These are phyloP conservation scores for Magnaporthiopsis incrustans DNA, from an alignment of 2,329 filamentous ascomycete species.

Conservation along the genomic window DNA sequence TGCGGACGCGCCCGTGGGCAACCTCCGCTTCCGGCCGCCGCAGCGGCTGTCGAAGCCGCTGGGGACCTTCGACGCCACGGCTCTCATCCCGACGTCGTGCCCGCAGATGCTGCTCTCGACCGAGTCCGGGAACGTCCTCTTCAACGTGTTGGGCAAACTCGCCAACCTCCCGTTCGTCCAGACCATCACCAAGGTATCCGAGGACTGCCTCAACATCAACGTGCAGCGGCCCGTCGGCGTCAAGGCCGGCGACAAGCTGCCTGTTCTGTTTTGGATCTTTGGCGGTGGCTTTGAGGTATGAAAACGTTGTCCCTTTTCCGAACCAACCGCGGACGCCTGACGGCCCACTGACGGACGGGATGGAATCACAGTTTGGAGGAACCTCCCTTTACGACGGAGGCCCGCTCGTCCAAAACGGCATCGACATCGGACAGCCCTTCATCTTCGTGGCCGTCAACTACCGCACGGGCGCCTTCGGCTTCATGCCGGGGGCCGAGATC, in stretches of 20 bases:
- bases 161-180: constrained; percentile 52
- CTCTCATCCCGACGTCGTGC: constrained; percentile 48
- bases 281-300: constrained; percentile 54
- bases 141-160: constrained; percentile 39
- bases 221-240: constrained; percentile 52
- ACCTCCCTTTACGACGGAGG: constrained; percentile 44
- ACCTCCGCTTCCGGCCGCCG: constrained; percentile 62
- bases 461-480: constrained; percentile 66
- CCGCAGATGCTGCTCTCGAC: constrained; percentile 62
- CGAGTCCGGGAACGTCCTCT: constrained; percentile 28
- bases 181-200: constrained; percentile 41
- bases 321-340: too few species aligned
- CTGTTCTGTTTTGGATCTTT: constrained; percentile 65
- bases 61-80: constrained; percentile 54
- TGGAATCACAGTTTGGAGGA: constrained; percentile 30
- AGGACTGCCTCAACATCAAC: constrained; percentile 57
- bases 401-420: constrained; percentile 35
- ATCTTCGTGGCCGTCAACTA: constrained; percentile 75
- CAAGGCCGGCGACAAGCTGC: constrained; percentile 45
- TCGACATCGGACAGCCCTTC: constrained; percentile 51
- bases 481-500: constrained; percentile 61
- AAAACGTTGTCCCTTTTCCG: too few species aligned
- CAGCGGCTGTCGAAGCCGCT: constrained; percentile 47
- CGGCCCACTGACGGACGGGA: constrained; percentile 2
- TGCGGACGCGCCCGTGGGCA: constrained; percentile 59